These are phyloP conservation scores for Kazachstania bromeliacearum DNA, from an alignment of 805 yeast species.

Conservation along the genomic window DNA sequence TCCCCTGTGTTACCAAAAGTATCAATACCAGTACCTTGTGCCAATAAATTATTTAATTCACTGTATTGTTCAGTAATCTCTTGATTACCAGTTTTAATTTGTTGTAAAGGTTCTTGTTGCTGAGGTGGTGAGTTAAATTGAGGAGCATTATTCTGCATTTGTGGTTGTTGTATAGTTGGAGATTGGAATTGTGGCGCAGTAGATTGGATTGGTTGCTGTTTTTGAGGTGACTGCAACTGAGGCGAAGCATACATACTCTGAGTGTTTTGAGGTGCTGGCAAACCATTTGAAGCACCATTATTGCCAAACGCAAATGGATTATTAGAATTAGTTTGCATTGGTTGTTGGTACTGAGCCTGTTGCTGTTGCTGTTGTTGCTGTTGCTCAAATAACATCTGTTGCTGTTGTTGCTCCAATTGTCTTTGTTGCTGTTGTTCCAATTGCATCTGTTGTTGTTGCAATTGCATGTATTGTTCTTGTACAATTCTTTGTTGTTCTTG, in stretches of 20 bases:
- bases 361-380: conserved; percentile 27
- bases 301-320: conserved; percentile 59
- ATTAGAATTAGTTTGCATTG: conserved; percentile 62
- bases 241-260: not conserved
- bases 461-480: conserved; percentile 20
- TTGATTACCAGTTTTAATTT: conserved; percentile 45
- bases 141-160: not conserved
- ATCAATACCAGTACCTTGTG: conserved; percentile 85
- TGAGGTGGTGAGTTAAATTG: conserved; percentile 7
- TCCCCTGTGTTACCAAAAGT: conserved; percentile 49
- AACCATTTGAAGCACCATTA: conserved; percentile 1
- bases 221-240: conserved; percentile 1
- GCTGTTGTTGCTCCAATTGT: conserved; percentile 5
- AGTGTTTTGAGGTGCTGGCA: not conserved
- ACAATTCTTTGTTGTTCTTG: conserved; percentile 23
- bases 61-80: conserved; percentile 49
- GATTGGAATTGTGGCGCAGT: conserved; percentile 6
- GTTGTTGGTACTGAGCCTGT: conserved; percentile 27
- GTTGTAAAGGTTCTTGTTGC: conserved; percentile 31
- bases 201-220: conserved; percentile 11
- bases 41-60: conserved; percentile 68
- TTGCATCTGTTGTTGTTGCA: conserved; percentile 18
- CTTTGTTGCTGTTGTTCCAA: conserved; percentile 4
- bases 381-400: conserved; percentile 3
- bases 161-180: conserved; percentile 2